These are phyloP conservation scores for Cyclotella choctawhatcheeana DNA, from an alignment of 108 stramenopile genomes.

Conservation along the genomic window DNA sequence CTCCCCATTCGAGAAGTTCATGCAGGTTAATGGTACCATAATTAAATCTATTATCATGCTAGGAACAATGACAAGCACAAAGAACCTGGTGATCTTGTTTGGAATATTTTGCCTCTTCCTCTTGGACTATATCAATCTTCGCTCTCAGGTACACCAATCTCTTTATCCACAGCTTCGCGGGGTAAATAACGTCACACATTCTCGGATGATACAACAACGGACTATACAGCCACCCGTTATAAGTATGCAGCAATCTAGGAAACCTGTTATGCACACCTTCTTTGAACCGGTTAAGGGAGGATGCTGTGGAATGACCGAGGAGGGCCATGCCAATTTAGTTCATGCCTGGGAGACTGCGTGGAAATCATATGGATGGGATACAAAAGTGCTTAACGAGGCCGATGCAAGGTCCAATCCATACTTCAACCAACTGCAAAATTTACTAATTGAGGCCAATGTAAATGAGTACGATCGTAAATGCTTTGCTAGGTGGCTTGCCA, in stretches of 20 bases:
- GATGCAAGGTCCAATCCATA: slow-evolving; percentile 17
- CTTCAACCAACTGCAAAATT: slow-evolving; percentile 4
- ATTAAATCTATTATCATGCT: too few species aligned
- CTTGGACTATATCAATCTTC: not conserved
- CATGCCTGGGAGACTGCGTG: slow-evolving; percentile 12
- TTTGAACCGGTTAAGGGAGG: slow-evolving; percentile 25
- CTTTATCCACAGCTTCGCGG: not conserved
- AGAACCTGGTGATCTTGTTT: not conserved
- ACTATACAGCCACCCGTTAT: too few species aligned
- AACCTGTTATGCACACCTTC: slow-evolving; percentile 21
- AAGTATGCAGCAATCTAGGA: too few species aligned
- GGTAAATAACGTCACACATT: not conserved
- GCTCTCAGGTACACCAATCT: not conserved
- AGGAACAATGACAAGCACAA: not conserved
- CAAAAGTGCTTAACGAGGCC: slow-evolving; percentile 2
- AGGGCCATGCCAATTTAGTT: slow-evolving; percentile 12
- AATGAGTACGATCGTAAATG: slow-evolving; percentile 28
- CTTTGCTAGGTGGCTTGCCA: slow-evolving; percentile 31
- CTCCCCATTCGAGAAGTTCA: too few species aligned
- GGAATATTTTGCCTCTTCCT: not conserved
- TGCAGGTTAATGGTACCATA: too few species aligned
- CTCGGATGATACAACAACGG: too few species aligned
- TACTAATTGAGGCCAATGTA: slow-evolving; percentile 7
- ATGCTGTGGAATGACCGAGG: slow-evolving; percentile 25
- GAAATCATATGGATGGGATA: slow-evolving; percentile 19